Conservation (phyloP, 192 early-diverging fungal genomes). For the Coemansia reversa region DNA sequence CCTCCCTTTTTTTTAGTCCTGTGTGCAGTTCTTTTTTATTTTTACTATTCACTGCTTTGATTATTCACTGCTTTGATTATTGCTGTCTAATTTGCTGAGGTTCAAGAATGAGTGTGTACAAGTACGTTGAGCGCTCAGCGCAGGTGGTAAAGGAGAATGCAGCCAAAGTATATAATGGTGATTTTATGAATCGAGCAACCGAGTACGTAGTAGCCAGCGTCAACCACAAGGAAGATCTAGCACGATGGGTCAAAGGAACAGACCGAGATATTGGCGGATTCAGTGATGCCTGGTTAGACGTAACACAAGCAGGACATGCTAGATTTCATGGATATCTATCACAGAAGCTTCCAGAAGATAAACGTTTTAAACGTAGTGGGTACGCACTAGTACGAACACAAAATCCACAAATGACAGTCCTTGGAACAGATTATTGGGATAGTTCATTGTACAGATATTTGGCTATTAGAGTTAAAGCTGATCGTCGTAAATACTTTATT, state of each 20-base stretch:
- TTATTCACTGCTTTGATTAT: too few relatives aligned
- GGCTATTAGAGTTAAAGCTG: constrained; percentile 74
- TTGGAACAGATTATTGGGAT: constrained; percentile 80
- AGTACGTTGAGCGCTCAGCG: constrained; percentile 41
- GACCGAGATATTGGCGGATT: constrained; percentile 91
- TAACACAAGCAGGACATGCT: constrained; percentile 63
- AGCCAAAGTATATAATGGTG: constrained; percentile 30
- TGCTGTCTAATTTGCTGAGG: background rate
- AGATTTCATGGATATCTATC: constrained; percentile 82
- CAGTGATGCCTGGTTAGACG: constrained; percentile 73
- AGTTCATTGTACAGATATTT: constrained; percentile 83
- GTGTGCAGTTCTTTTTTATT: background rate
- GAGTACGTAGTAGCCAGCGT: constrained; percentile 72
- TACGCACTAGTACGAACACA: constrained; percentile 90
- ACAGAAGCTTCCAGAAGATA: constrained; percentile 70
- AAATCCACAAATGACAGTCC: constrained; percentile 66
- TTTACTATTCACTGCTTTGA: too few relatives aligned
- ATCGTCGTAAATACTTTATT: constrained; percentile 84
- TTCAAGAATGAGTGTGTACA: constrained; percentile 9
- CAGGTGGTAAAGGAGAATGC: constrained; percentile 26
- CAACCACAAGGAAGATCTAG: constrained; percentile 62
- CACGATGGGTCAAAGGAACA: constrained; percentile 78
- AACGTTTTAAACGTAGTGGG: constrained; percentile 74
- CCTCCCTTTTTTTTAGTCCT: too few relatives aligned
- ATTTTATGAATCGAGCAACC: constrained; percentile 63